These are phyloP conservation scores for Tremellales sp. DNA, from an alignment of 1,284 basidiomycete genomes.

Conservation along the genomic window DNA sequence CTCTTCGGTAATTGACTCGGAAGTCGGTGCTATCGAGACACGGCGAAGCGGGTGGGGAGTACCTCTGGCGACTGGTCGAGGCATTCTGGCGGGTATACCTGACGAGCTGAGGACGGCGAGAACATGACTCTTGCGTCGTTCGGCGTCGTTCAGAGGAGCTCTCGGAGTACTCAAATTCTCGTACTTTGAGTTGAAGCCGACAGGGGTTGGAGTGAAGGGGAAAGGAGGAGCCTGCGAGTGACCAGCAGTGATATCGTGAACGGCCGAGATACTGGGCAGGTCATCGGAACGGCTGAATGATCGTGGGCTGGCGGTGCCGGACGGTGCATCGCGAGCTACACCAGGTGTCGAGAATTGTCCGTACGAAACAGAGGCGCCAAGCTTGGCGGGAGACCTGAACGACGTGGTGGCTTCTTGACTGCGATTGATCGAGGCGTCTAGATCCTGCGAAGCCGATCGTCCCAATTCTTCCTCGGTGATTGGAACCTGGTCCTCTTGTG, in stretches of 20 bases:
- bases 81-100: conserved; percentile 18
- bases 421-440: no score
- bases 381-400: conserved; percentile 2
- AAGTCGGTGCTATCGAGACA: conserved; percentile 23
- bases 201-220: conserved; percentile 27
- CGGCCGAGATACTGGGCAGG: not conserved
- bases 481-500: not conserved
- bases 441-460: not conserved
- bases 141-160: conserved; percentile 31
- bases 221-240: conserved; percentile 17
- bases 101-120: conserved; percentile 36
- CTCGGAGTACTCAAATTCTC: conserved; percentile 29
- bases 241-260: conserved; percentile 24
- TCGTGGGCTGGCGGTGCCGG: no score
- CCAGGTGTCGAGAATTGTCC: conserved; percentile 15
- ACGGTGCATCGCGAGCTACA: conserved; percentile 8
- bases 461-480: not conserved
- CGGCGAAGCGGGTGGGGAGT: conserved; percentile 39
- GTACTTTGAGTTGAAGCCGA: conserved; percentile 12
- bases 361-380: conserved; percentile 1
- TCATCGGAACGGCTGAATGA: no score
- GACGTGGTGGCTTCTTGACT: not conserved
- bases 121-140: conserved; percentile 38
- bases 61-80: conserved; percentile 16
- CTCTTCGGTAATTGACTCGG: conserved; percentile 30